Evolutionary conservation across 2,329 filamentous ascomycete genomes (phyloP).

Genomic region (Phialophora tarda): DNA sequence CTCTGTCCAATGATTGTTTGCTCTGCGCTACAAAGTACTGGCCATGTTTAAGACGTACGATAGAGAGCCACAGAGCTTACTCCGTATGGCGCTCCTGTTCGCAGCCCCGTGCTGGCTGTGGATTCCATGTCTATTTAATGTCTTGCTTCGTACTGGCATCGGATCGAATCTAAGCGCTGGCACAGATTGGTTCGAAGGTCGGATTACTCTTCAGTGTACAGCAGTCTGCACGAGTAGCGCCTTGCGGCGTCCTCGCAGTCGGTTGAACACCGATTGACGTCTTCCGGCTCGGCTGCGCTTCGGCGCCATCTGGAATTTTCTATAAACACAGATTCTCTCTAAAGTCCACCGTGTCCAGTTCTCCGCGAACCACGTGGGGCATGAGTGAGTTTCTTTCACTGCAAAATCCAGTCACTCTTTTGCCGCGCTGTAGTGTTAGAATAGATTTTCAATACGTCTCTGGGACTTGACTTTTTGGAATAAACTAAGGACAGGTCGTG

Average conservation of each 20-base stretch:
- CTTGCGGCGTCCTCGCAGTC: background rate
- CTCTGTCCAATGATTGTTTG: background rate
- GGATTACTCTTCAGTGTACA: background rate
- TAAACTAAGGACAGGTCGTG: slow-evolving; percentile 10
- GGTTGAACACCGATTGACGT: background rate
- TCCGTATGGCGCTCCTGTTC: background rate
- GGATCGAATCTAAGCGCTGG: background rate
- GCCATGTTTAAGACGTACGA: background rate
- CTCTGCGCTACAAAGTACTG: background rate
- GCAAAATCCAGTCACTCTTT: slow-evolving; percentile 12
- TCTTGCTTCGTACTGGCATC: background rate
- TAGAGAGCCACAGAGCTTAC: background rate
- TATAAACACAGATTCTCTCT: slow-evolving; percentile 11
- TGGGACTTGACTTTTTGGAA: background rate
- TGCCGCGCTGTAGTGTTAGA: slow-evolving; percentile 15
- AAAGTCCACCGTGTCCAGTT: slow-evolving; percentile 31
- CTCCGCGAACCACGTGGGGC: slow-evolving; percentile 28
- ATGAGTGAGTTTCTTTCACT: slow-evolving; percentile 21
- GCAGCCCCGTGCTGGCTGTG: background rate
- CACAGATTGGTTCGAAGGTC: background rate
- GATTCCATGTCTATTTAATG: background rate
- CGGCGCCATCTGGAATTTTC: slow-evolving; percentile 38
- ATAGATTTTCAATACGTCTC: slow-evolving; percentile 13
- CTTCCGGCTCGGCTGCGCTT: slow-evolving; percentile 8
- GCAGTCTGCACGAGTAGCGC: background rate